Base-by-base conservation (phyloP, 2,329 filamentous ascomycete species). In the Aspergillus viridinutans region DNA sequence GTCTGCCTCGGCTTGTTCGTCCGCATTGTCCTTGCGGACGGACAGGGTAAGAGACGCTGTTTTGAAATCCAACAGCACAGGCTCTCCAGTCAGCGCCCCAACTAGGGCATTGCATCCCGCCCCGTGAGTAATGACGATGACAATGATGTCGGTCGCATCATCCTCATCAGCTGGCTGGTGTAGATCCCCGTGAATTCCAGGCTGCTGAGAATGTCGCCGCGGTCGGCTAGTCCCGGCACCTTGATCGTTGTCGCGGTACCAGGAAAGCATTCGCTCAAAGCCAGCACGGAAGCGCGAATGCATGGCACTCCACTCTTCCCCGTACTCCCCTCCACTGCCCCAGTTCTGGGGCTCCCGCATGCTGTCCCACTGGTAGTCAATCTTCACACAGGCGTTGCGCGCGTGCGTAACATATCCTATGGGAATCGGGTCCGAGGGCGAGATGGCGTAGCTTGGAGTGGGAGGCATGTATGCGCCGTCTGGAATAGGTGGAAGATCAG, bases 291-390 rank as follows among this genome's bases (percentile, higher is more conserved):
- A 96, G 23, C 94, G 85, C 69, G 87, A 88, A 74, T 99, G 94
- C 94, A 99, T 97, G 3, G 86, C 81, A 29, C 90, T 89, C 94
- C 94, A 99, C 74, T 97, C 94, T 74, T 99, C 94, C 1, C 90
- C 92, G 65, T 90, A 90, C 47, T 88, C 83, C 42, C 93, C 94
- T 9, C 93, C 93, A 66, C 91, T 87, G 6, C 92, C 93, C 89
- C 94, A 97, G 60, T 87, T 81, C 47, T 90, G 81, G 0, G 90
- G 85, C 2, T 83, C 78, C 14, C 89, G 83, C 81, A 92, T 93
- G 58, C 92, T 97, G 69, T 99, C 92, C 93, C 94, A 99, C 66
- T 93, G 89, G 67, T 90, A 95, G 73, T 99, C 94, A n/a, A 97
- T 82, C 52, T 89, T 83, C 4, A 90, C 81, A 68, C 92, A 97